Percentiles rank a stretch among this genome's conserved stretches.
Evolutionary conservation across 2,329 filamentous ascomycete species (phyloP).

Genomic region (Thielaviopsis ethacetica): DNA sequence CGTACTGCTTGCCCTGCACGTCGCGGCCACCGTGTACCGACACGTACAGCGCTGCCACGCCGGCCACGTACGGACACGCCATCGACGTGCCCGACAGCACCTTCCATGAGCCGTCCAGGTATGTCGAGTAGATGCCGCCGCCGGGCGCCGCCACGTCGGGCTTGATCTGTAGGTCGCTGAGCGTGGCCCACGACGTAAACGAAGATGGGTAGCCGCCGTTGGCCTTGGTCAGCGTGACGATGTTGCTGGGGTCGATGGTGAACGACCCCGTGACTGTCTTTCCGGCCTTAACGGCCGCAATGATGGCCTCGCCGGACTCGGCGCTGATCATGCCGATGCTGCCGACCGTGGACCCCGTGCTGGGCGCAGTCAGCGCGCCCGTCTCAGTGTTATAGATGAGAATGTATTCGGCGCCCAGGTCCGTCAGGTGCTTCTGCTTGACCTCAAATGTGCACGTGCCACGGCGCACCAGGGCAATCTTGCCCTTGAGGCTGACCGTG

Average conservation of each 20-base stretch:
- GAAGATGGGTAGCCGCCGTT: constrained; percentile 25
- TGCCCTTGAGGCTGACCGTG: constrained; percentile 13
- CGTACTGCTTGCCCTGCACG: constrained; percentile 18
- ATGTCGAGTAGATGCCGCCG: constrained; percentile 33
- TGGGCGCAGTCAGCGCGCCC: constrained; percentile 8
- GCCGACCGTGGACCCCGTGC: constrained; percentile 20
- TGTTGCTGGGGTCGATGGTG: constrained; percentile 25
- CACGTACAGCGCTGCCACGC: constrained; percentile 31
- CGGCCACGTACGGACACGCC: constrained; percentile 37
- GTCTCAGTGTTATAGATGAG: constrained; percentile 9
- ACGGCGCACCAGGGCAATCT: constrained; percentile 18
- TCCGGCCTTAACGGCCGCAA: constrained; percentile 16
- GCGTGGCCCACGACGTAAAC: constrained; percentile 35
- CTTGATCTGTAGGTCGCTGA: constrained; percentile 33
- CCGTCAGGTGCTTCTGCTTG: constrained; percentile 17
- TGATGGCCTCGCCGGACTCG: not conserved
- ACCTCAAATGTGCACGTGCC: constrained; percentile 18
- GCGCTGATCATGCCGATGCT: constrained; percentile 17
- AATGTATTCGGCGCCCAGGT: constrained; percentile 17
- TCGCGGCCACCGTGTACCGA: constrained; percentile 25
- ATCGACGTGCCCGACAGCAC: constrained; percentile 38
- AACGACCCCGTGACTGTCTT: constrained; percentile 18
- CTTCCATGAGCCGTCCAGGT: constrained; percentile 26
- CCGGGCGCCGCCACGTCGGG: constrained; percentile 34
- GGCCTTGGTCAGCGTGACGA: constrained; percentile 14